Conservation (phyloP, 768 basidiomycete genomes). For the Pisolithus tinctorius region DNA sequence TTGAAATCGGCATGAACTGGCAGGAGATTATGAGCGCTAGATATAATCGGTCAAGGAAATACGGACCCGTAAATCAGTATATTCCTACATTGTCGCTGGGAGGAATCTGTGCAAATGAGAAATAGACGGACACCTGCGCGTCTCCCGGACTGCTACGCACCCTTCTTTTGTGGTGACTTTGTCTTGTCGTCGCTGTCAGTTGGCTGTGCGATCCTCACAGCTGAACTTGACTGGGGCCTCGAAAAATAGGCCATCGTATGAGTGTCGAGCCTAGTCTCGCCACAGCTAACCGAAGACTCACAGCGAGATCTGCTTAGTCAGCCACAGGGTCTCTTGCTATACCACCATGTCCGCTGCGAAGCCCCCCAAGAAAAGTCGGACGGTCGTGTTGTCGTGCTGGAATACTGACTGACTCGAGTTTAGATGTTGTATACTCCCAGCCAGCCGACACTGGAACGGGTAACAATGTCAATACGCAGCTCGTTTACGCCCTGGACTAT, state of each 20-base stretch:
- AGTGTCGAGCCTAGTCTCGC: neutral
- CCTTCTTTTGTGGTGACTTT: slow-evolving; percentile 45
- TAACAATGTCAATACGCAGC: slow-evolving; percentile 77
- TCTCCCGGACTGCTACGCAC: slow-evolving; percentile 30
- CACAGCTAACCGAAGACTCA: neutral
- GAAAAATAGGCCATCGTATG: slow-evolving; percentile 62
- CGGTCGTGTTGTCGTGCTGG: neutral
- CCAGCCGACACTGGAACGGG: slow-evolving; percentile 82
- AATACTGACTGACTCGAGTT: neutral
- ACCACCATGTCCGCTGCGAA: neutral
- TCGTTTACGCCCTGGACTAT: slow-evolving; percentile 77
- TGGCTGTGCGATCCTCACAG: slow-evolving; percentile 70
- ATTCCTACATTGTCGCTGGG: slow-evolving; percentile 83
- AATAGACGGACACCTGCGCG: slow-evolving; percentile 7
- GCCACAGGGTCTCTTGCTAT: neutral
- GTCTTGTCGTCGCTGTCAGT: slow-evolving; percentile 33
- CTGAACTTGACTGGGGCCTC: slow-evolving; percentile 52
- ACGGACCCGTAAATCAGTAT: slow-evolving; percentile 83
- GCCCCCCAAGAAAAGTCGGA: neutral
- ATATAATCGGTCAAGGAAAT: neutral
- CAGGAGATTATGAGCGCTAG: neutral
- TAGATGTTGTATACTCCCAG: slow-evolving; percentile 79
- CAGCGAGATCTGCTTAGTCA: neutral
- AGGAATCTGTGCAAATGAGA: slow-evolving; percentile 41
- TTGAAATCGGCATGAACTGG: slow-evolving; percentile 77